Evolutionary conservation across 2,329 filamentous ascomycete genomes (phyloP).

Genomic region (Myotisia sp.): DNA sequence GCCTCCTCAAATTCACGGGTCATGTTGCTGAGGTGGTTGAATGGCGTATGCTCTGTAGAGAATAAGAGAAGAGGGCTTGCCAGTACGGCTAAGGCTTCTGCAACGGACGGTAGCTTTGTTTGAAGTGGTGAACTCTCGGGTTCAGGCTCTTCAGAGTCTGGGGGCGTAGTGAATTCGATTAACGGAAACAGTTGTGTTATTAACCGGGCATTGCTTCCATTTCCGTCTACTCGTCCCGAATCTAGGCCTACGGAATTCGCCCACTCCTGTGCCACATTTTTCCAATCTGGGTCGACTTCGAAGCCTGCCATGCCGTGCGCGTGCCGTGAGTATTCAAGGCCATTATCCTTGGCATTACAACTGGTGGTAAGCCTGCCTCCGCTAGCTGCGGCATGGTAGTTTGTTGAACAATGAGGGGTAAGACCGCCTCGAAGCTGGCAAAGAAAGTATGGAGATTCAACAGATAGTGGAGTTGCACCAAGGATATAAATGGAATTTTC

Average conservation of each 20-base stretch:
- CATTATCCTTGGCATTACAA: slow-evolving; percentile 46
- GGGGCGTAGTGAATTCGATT: slow-evolving; percentile 17
- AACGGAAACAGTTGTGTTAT: slow-evolving; percentile 41
- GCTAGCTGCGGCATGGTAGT: slow-evolving; percentile 36
- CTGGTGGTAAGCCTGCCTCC: slow-evolving; percentile 47
- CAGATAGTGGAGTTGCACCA: slow-evolving; percentile 31
- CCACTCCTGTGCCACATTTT: slow-evolving; percentile 43
- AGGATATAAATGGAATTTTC: slow-evolving; percentile 52
- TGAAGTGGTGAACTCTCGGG: slow-evolving; percentile 29
- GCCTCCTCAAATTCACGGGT: slow-evolving; percentile 11
- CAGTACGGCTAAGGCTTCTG: slow-evolving; percentile 59
- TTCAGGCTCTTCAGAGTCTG: too few species aligned
- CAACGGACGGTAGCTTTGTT: slow-evolving; percentile 48
- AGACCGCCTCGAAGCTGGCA: slow-evolving; percentile 53
- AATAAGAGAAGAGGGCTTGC: slow-evolving; percentile 52
- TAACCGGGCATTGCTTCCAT: slow-evolving; percentile 46
- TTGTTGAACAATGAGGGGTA: slow-evolving; percentile 53
- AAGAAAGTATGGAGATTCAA: slow-evolving; percentile 44
- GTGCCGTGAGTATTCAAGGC: slow-evolving; percentile 37
- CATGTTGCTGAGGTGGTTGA: slow-evolving; percentile 39
- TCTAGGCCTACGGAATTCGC: slow-evolving; percentile 41
- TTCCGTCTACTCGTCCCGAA: slow-evolving; percentile 40
- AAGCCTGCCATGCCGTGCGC: slow-evolving; percentile 17
- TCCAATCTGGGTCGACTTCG: slow-evolving; percentile 37
- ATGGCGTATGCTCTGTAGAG: slow-evolving; percentile 45